Conservation (phyloP, 192 early-diverging fungal species). For the Spizellomyces punctatus region DNA sequence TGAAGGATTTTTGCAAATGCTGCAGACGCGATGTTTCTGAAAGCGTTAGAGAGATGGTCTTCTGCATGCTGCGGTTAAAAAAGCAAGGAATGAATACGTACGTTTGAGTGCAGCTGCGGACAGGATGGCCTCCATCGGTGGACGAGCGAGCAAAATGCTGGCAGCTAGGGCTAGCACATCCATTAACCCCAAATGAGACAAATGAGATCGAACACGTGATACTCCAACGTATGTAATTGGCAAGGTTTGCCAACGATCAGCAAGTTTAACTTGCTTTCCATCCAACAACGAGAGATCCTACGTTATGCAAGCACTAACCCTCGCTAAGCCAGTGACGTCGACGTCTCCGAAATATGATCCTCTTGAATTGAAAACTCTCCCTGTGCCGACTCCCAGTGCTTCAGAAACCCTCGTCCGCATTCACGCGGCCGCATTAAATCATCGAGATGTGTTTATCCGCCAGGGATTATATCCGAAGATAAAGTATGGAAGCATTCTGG, state of each 20-base stretch:
- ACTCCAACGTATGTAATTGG: no score
- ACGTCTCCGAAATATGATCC: conserved; percentile 10
- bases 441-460: conserved; percentile 53
- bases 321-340: background rate
- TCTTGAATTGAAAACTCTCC: background rate
- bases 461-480: conserved; percentile 61
- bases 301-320: conserved; percentile 9
- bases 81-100: background rate
- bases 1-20: conserved; percentile 61
- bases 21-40: background rate
- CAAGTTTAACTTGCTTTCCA: no score
- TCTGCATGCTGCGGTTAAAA: background rate
- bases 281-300: no score
- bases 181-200: no score
- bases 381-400: background rate
- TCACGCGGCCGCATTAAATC: conserved; percentile 46
- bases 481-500: conserved; percentile 52
- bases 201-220: no score
- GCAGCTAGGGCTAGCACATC: no score
- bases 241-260: no score
- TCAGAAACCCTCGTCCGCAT: conserved; percentile 25
- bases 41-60: background rate
- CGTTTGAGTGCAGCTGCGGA: conserved; percentile 29
- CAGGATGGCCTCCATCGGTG: conserved; percentile 24
- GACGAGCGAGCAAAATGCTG: no score